Base-by-base conservation (phyloP, 441 rosid species). In the Adansonia rubrostipa region DNA sequence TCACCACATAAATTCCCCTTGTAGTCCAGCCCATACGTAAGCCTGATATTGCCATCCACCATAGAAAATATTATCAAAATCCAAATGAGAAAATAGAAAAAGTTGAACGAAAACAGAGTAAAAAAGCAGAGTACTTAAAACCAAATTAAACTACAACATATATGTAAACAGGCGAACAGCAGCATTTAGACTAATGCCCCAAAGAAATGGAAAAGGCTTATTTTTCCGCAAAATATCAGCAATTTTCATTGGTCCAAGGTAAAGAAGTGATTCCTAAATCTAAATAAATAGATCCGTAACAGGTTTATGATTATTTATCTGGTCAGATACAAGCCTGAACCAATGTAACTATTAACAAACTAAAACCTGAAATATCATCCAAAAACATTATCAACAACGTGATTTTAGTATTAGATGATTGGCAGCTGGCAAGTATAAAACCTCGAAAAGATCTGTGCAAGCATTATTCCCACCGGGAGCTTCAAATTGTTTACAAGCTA, bases 1-100 rank as follows among this genome's bases (percentile, higher is more conserved):
- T 94, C 94, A 73, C 99, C 97, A 75, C 98, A 96, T 62, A 96
- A 89, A 75, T 96, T 94, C 80, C 99, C 99, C 88, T 94, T 90
- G 82, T 96, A 96, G 87, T 96, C 99, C 85, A 96, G 85, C 78
- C 98, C 98, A 77, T 92, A 90, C 20, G 89, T 93, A 78, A 96
- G 98, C 91, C 98, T 94, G 83, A 74, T 66, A 86, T 69, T 33
- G 56, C 73, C 84, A 86, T 76, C 74, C 47, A 48, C 33, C 61
- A 80, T 70, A 78, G 40, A 77, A 17, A 22, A 80, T 53, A 60
- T 44, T 73, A 73, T 71, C 51, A 77, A n/a, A 66, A 42, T 58
- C 44, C 45, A 47, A 76, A 60, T 77, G 22, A 19, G 47, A 71
- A 44, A 61, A 45, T 14, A 47, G 48, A 65, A 75, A 44, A 20